Conservation (phyloP, 352 stramenopile genomes). For the Phytophthora palmivora region DNA sequence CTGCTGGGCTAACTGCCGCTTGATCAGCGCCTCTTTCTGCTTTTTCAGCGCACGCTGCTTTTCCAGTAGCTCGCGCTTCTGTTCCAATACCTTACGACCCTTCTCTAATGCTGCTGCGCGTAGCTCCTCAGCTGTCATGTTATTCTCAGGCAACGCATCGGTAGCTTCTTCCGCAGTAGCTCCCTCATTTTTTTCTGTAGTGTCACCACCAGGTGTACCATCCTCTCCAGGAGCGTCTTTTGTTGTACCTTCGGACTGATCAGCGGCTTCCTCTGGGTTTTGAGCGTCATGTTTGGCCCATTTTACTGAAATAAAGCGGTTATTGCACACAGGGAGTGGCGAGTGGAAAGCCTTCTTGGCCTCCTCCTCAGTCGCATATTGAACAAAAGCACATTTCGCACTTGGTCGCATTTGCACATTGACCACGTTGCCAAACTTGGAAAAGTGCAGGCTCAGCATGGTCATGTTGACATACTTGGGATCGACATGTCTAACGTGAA, state of each 20-base stretch:
- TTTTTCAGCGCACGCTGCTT: constrained; percentile 87
- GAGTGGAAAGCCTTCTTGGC: constrained; percentile 89
- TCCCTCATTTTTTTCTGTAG: constrained; percentile 23
- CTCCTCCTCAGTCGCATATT: constrained; percentile 85
- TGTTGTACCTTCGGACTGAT: constrained; percentile 42
- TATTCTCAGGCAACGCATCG: constrained; percentile 44
- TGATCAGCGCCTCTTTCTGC: constrained; percentile 85
- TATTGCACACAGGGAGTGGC: constrained; percentile 89
- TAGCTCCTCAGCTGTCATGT: constrained; percentile 80
- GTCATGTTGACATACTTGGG: constrained; percentile 92
- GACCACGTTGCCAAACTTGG: constrained; percentile 89
- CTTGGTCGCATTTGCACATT: constrained; percentile 90
- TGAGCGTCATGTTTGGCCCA: constrained; percentile 86
- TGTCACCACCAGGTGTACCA: background rate
- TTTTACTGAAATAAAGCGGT: constrained; percentile 90
- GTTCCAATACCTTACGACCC: constrained; percentile 80
- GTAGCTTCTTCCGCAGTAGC: constrained; percentile 26
- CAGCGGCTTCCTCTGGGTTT: constrained; percentile 58
- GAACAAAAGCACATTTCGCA: constrained; percentile 85
- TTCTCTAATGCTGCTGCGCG: constrained; percentile 79
- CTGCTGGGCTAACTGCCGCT: constrained; percentile 82
- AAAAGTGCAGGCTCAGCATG: constrained; percentile 88
- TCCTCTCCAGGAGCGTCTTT: constrained; percentile 44
- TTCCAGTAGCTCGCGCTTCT: constrained; percentile 88
- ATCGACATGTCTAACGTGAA: constrained; percentile 87